Evolutionary conservation across 2,329 filamentous ascomycete species (phyloP), one percentile per base, ranked within the genome.

Genomic region (Tolypocladium inflatum): DNA sequence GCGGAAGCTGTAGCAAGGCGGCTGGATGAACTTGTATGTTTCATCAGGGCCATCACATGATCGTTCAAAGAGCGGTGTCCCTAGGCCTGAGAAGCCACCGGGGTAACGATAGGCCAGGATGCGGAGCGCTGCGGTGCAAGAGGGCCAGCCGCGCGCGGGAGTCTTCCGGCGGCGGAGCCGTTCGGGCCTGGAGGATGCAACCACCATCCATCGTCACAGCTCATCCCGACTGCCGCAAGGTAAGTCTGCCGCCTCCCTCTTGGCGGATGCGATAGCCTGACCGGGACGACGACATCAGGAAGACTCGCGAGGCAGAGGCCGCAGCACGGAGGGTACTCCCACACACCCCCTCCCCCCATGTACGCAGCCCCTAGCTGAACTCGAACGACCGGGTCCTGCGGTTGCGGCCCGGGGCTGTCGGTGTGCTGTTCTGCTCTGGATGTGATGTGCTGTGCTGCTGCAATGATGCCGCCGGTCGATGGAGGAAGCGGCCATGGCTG

Each of bases 131-230:
- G 38, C 21, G 15, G 23, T 30, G 21, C 45, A 15, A 50, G 17
- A 11, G 45, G 26, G 17, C 45, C 17, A 33, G 45, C 3, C 35
- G 45, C 13, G 35, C 43, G 10, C 43, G 48, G 48, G 48, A 57
- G 26, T 10, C 33, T 52, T 57, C 55, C 55, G 55, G 26, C 30
- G 33, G 55, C 55, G 48, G 55, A 57, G 55, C 55, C 23, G 21
- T n/a, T 39, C 26, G 45, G 19, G 45, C 15, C 8, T 21, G 39
- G 33, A 33, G 39, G 9, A 55, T 43, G 53, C 53, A 55, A 33
- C 39, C 17, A 33, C 41, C 21, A 30, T 26, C 30, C 26, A 10
- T 7, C 3, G 10, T 55, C 13, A 15, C 21, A 39, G 37, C 37
- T 50, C 26, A 33, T 10, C 26, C 15, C 10, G 15, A 2, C 15